A percentile compares a stretch with the other conserved stretches of the same genome.
Evolutionary conservation across 345 rosid genomes (phyloP).

Genomic region (Stellera chamaejasme): DNA sequence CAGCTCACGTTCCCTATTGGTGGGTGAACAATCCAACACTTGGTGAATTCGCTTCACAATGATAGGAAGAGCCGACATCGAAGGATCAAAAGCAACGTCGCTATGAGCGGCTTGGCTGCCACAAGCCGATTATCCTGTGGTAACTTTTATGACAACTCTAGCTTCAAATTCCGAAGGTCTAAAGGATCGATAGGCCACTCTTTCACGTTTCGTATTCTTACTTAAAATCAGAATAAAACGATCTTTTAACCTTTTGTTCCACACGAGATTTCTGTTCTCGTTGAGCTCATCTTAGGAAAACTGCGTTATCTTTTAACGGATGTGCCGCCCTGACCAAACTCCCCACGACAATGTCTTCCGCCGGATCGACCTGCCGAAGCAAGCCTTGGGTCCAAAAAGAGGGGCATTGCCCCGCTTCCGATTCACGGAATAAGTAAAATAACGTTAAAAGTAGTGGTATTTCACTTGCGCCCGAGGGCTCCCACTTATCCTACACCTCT

Average conservation of each 20-base stretch:
- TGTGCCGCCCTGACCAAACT: no score
- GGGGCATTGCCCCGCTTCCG: neutral
- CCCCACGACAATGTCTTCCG: no score
- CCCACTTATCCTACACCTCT: no score
- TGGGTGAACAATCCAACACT: no score
- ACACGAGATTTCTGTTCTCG: neutral
- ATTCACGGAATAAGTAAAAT: no score
- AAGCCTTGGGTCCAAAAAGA: neutral
- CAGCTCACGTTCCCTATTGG: neutral
- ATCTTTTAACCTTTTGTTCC: conserved; percentile 6
- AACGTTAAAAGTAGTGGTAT: no score
- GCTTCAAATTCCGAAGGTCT: conserved; percentile 16
- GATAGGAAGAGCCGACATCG: no score
- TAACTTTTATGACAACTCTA: conserved; percentile 20
- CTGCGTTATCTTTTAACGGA: no score
- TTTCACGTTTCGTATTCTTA: conserved; percentile 20
- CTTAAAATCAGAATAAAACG: conserved; percentile 6
- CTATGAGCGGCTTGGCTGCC: no score
- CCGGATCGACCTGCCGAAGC: neutral
- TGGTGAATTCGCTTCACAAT: no score
- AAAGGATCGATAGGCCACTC: conserved; percentile 23
- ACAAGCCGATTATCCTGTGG: conserved; percentile 9
- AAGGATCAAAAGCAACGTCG: no score
- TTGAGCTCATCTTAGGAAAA: neutral
- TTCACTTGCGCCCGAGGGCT: no score